Evolutionary conservation across 352 stramenopile genomes (phyloP), one percentile per base, ranked within the genome.

Genomic region (Phytophthora pisi): DNA sequence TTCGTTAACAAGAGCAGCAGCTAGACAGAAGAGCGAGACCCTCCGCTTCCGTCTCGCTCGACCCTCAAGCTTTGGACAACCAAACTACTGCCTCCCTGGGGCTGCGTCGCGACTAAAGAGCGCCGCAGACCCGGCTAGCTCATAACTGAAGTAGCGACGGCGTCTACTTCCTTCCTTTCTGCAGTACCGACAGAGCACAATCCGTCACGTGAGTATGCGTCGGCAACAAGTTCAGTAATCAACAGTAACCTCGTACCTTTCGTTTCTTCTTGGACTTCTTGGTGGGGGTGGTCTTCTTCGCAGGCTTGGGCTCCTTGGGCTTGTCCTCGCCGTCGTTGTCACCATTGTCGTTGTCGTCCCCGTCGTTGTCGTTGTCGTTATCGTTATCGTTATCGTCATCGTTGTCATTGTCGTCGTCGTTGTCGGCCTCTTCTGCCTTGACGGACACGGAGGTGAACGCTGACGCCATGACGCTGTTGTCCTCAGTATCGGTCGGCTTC

Each of bases 241-340:
- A 28, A 46, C 43, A 51, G 28, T 47, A 49, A 20, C 50, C 63
- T 54, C 71, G 28, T 54, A 85, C 78, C 75, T 89, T 89, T 82
- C 84, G 86, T 78, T 91, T 91, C 66, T 86, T 87, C 68, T 86
- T 89, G n/a, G 72, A 76, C 61, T 86, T 88, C 56, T 82, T 83
- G 56, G 72, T 81, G n/a, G 67, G 64, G 7, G 72, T 71, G 42
- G 67, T 74, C 20, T 70, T 71, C 40, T 75, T 80, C 26, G 57
- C 55, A 26, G 63, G 34, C 16, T 78, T 66, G 0, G 66, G 46
- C n/a, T 73, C 34, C 18, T 74, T 63, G 28, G 66, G 56, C n/a
- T 80, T 70, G 24, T 53, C 57, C 43, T 68, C 46, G 62, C 42
- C 4, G 52, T n/a, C 66, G 36, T 63, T 59, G 3, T 70, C 56